A percentile compares a stretch with the other conserved stretches of the same genome.
phyloP scores from a whole-genome alignment of 1,139 yeast species.

The Nakaseomyces glabratus region DNA sequence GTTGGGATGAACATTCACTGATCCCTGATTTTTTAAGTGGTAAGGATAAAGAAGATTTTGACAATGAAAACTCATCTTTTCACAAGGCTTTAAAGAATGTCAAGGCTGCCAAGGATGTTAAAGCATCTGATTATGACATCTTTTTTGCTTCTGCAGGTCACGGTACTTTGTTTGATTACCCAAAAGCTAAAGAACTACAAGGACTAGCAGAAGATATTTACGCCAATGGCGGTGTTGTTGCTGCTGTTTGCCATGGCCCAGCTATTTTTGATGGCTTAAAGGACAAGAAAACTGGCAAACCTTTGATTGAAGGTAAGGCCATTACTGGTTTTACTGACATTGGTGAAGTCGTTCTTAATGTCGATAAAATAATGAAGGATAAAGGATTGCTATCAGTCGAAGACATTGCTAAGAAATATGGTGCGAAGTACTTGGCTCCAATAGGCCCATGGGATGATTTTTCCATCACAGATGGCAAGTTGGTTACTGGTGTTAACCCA shows the following conservation, averaged over 20 bases:
- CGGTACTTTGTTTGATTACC: constrained; percentile 51
- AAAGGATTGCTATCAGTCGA: constrained; percentile 34
- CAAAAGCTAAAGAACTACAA: constrained; percentile 42
- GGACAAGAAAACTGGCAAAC: constrained; percentile 37
- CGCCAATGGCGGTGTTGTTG: constrained; percentile 44
- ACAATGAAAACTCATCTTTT: constrained; percentile 37
- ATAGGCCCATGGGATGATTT: constrained; percentile 46
- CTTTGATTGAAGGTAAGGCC: constrained; percentile 42
- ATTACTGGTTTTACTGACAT: constrained; percentile 53
- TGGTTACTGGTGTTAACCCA: constrained; percentile 58
- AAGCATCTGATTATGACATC: constrained; percentile 43
- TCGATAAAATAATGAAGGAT: constrained; percentile 33
- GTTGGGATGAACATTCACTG: constrained; percentile 47
- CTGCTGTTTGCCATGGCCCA: constrained; percentile 66
- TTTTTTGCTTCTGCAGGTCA: constrained; percentile 62
- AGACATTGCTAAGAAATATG: constrained; percentile 32
- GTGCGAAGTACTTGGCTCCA: constrained; percentile 41
- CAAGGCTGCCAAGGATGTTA: constrained; percentile 32
- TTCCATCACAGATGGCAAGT: constrained; percentile 43
- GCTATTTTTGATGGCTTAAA: constrained; percentile 42
- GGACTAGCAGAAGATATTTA: constrained; percentile 40
- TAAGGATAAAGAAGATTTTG: constrained; percentile 35
- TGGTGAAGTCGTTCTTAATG: constrained; percentile 41
- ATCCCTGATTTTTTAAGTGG: constrained; percentile 36
- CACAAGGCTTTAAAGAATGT: constrained; percentile 30